These are phyloP conservation scores for Syzygium grande DNA, from an alignment of 345 rosid species.

Conservation along the genomic window DNA sequence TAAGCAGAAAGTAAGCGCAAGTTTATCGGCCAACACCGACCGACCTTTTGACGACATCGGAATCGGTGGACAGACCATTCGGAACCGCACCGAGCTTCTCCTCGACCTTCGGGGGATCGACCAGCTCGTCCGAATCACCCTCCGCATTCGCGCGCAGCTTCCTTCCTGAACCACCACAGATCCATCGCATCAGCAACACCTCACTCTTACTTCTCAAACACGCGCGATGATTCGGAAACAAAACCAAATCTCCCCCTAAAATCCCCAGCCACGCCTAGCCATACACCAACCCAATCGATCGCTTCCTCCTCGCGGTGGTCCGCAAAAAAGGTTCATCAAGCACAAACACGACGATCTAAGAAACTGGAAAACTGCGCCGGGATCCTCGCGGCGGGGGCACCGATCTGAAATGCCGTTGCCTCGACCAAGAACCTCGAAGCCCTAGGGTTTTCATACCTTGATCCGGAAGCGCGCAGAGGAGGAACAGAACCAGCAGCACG, in stretches of 20 bases:
- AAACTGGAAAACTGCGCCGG: neutral
- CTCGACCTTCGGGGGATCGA: slow-evolving; percentile 91
- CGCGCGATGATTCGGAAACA: neutral
- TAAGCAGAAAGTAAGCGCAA: neutral
- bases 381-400: neutral
- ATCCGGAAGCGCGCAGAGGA: slow-evolving; percentile 68
- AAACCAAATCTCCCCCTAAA: neutral
- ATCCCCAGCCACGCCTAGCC: neutral
- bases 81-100: slow-evolving; percentile 93
- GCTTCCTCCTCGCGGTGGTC: neutral
- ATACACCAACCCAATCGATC: neutral
- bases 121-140: slow-evolving; percentile 38
- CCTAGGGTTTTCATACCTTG: slow-evolving; percentile 41
- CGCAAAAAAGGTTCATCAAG: neutral
- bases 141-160: slow-evolving; percentile 81
- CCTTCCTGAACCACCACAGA: slow-evolving; percentile 33
- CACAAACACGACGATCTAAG: neutral
- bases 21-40: slow-evolving; percentile 12
- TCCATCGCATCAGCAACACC: neutral
- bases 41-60: slow-evolving; percentile 93
- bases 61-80: slow-evolving; percentile 83
- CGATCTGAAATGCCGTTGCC: neutral
- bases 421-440: neutral
- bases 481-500: slow-evolving; percentile 58
- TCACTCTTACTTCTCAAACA: neutral